Base-by-base conservation (phyloP, 2,329 filamentous ascomycete genomes). In the Fusarium phyllophilum region DNA sequence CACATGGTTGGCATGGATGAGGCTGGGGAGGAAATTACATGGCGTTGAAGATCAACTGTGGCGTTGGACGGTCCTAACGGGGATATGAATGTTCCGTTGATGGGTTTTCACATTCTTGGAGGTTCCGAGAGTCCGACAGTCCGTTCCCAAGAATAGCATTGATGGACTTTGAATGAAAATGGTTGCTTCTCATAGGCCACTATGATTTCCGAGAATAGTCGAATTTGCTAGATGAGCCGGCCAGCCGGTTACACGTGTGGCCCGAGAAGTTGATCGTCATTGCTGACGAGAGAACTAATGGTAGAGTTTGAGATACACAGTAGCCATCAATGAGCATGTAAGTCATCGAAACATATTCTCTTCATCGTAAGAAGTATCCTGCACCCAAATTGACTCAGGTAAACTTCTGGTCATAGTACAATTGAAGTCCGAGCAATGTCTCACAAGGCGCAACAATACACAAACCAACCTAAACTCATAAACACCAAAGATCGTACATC, bases 1-100 rank as follows among this genome's bases (percentile, higher is more conserved):
- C 66, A 67, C 58, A 52, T 70, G 65, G 49, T 29, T 69, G 58
- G 58, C 65, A 69, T 69, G 66, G 66, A 70, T 69, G 26, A 31
- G 26, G 41, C 20, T 26, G 14, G 41, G 17, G 44, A 63, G 38
- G 65, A 69, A 45, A 69, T 64, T 64, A 10, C 33, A 63, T 51
- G 66, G 65, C 18, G 39, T 36, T 60, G 10, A 31, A 41, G 22
- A 29, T 46, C 17, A 57, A 62, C 24, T 34, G 24, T 44, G 61
- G 38, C 22, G 42, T 22, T 62, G 38, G 10, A 49, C 14, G 0
- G 34, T 29, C 33, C 18, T 38, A 34, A 24, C 34, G 42, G 33
- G 29, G 20, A 34, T 26, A 55, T 55, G n/a, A 22, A 26, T 18
- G 20, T 14, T 24, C 22, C 49, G 48, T 55, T 5, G 31, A 42